Evolutionary conservation across 495 filamentous ascomycete species (phyloP).

Genomic region (Recurvomyces mirabilis): DNA sequence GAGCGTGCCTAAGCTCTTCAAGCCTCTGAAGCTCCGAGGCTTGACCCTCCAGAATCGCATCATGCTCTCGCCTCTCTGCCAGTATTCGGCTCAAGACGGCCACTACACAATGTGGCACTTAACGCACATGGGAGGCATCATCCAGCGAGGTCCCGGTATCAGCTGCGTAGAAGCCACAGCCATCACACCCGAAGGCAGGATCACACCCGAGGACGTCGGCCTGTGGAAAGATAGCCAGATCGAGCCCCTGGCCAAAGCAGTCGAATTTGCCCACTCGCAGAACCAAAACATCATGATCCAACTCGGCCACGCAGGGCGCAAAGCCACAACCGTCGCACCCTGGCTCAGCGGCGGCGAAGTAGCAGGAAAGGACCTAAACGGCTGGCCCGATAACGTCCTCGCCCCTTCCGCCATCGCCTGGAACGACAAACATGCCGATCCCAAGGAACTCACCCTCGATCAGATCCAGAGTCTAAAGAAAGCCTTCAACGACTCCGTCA

Average conservation of each 20-base stretch:
- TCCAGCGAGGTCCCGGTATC: slow-evolving; percentile 46
- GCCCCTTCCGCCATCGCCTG: slow-evolving; percentile 47
- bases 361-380: slow-evolving; percentile 44
- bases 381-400: slow-evolving; percentile 51
- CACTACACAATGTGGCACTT: slow-evolving; percentile 21
- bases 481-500: slow-evolving; percentile 43
- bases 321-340: slow-evolving; percentile 56
- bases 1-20: slow-evolving; percentile 56
- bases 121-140: slow-evolving; percentile 22
- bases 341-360: slow-evolving; percentile 44
- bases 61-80: slow-evolving; percentile 25
- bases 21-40: slow-evolving; percentile 26
- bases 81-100: slow-evolving; percentile 23
- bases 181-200: slow-evolving; percentile 61
- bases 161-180: slow-evolving; percentile 63
- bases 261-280: slow-evolving; percentile 62
- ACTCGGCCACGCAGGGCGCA: slow-evolving; percentile 67
- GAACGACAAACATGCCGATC: slow-evolving; percentile 38
- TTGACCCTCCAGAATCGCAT: slow-evolving; percentile 25
- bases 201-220: slow-evolving; percentile 60
- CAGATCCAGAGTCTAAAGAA: slow-evolving; percentile 49
- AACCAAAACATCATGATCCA: slow-evolving; percentile 63
- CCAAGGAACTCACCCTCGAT: slow-evolving; percentile 42
- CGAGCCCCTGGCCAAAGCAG: slow-evolving; percentile 45
- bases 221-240: slow-evolving; percentile 69